phyloP scores from a whole-genome alignment of 768 basidiomycete genomes.

The Termitomyces heimii region DNA sequence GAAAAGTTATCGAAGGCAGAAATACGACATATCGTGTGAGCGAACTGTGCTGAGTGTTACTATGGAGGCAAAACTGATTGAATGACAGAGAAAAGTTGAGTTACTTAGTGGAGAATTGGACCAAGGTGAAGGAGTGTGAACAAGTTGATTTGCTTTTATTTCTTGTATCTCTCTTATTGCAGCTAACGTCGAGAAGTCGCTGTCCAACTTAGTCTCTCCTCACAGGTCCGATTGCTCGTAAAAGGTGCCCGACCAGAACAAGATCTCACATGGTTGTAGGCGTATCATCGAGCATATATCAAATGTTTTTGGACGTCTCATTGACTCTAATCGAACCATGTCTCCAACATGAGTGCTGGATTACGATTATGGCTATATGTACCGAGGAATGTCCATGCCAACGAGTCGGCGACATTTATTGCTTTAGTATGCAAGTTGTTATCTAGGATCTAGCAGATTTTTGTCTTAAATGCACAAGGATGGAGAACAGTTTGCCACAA shows the following conservation, averaged over 20 bases:
- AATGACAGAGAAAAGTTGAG: conserved; percentile 55
- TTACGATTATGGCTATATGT: background rate
- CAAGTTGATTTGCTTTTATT: conserved; percentile 4
- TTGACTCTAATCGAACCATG: background rate
- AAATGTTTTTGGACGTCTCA: conserved; percentile 9
- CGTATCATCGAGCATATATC: conserved; percentile 77
- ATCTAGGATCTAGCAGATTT: background rate
- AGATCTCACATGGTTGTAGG: conserved; percentile 54
- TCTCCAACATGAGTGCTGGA: background rate
- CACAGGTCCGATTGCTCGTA: conserved; percentile 45
- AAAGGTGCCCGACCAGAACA: conserved; percentile 68
- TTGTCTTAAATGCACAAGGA: background rate
- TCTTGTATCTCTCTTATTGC: conserved; percentile 6
- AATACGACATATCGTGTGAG: conserved; percentile 61
- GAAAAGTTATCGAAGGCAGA: conserved; percentile 60
- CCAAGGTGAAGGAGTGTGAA: conserved; percentile 47
- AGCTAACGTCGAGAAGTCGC: conserved; percentile 10
- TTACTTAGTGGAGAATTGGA: conserved; percentile 58
- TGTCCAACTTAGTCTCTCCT: background rate
- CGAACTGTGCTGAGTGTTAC: background rate
- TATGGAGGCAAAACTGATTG: conserved; percentile 3
- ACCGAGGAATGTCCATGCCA: background rate
- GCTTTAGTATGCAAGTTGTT: background rate
- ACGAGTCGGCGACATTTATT: conserved; percentile 1
- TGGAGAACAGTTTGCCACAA: too few relatives aligned